Evolutionary conservation across 2,329 filamentous ascomycete genomes (phyloP), one percentile per base, ranked within the genome.

Genomic region (Hypoxylon sp.): DNA sequence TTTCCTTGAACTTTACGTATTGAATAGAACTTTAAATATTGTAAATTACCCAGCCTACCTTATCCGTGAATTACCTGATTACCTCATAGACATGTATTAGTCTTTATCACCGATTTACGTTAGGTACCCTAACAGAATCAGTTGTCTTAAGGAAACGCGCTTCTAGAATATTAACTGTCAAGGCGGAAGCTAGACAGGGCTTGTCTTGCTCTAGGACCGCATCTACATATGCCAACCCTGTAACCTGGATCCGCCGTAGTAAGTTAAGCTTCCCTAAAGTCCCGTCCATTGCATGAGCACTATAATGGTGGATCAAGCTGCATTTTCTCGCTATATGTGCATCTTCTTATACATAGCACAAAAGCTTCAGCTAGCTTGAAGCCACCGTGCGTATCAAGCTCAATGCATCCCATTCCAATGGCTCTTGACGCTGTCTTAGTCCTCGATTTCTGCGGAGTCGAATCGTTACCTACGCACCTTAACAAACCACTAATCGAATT

Each of bases 161-260:
- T 55, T 56, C 53, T 44, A 40, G 53, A 49, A 59, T 26, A 51
- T 59, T 51, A 33, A 51, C 45, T 59, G 45, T 51, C 45, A 20
- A 26, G 44, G 53, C 30, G 42, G 42, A 55, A 46, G 28, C 14
- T 38, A 52, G 12, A 44, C 24, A 16, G 12, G 26, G 24, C 18
- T 30, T 22, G 42, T n/a, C 30, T 20, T 30, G 33, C 38, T 22
- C 18, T 32, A 22, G 38, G 33, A 32, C 49, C 26, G 44, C 36
- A 40, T 26, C 20, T 40, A 49, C 32, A 36, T 50, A 32, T 42
- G 16, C 24, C 18, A 42, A 33, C 36, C 53, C 50, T 60, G 61
- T 50, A 56, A 38, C 38, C 40, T 48, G 22, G 61, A 38, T 49
- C 51, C 55, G 55, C 56, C 46, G 45, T 60, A 64, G 38, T 64